Percentiles rank a stretch among this genome's conserved stretches.
phyloP scores from a whole-genome alignment of 2,329 filamentous ascomycete genomes.

The Ophiosphaerella narmari region DNA sequence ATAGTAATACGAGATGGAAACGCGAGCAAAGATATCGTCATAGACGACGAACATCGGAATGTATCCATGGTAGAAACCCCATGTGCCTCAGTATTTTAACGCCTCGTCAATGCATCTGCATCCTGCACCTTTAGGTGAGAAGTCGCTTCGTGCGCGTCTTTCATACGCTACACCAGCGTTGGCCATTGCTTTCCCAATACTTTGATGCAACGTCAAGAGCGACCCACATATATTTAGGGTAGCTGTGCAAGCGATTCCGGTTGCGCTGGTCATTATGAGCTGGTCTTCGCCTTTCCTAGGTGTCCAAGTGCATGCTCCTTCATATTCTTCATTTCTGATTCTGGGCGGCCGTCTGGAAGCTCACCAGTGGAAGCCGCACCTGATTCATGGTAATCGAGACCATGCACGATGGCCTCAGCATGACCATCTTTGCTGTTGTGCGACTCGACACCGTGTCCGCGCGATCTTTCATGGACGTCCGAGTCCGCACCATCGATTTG shows the following conservation, averaged over 20 bases:
- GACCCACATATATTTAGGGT: background rate
- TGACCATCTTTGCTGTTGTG: constrained; percentile 16
- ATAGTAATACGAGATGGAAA: too few species aligned
- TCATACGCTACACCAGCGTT: constrained; percentile 30
- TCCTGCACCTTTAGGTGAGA: constrained; percentile 26
- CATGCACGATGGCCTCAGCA: constrained; percentile 27
- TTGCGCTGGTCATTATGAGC: constrained; percentile 16
- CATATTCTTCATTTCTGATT: constrained; percentile 44
- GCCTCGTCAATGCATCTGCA: constrained; percentile 31
- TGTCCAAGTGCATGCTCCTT: constrained; percentile 42
- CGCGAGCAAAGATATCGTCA: background rate
- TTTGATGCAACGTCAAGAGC: background rate
- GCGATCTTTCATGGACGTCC: constrained; percentile 4
- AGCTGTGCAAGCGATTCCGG: background rate
- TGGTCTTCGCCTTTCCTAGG: constrained; percentile 22
- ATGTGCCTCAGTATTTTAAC: constrained; percentile 20
- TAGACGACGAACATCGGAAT: background rate
- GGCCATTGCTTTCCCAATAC: constrained; percentile 6
- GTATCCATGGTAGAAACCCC: constrained; percentile 5
- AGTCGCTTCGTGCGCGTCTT: constrained; percentile 22
- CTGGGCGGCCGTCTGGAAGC: constrained; percentile 49
- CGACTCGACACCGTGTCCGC: constrained; percentile 18
- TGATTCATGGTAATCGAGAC: constrained; percentile 36
- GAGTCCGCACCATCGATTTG: constrained; percentile 17
- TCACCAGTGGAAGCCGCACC: constrained; percentile 45